Evolutionary conservation across 23 red algal species (phyloP), one percentile per base, ranked within the genome.

Genomic region (Agarophyton chilense): DNA sequence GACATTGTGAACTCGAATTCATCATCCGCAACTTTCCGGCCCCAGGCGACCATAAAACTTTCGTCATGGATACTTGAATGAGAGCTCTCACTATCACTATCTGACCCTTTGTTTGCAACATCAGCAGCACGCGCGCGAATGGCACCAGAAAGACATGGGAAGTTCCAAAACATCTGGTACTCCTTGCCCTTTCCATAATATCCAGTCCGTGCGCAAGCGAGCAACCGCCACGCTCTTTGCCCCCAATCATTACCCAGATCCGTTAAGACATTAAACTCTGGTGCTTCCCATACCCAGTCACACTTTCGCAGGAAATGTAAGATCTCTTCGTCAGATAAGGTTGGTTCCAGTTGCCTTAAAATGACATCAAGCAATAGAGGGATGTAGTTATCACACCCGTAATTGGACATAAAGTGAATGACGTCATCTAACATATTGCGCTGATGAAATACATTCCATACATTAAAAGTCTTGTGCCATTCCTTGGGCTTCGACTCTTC

Each of bases 1-100:
- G 52, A 61, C 79, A 83, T 83, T 41, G 55, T 65, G 61, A 83
- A 83, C 39, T 83, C 79, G 44, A 83, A 83, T 34, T 65, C 79
- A 32, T 83, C 55, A 32, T 83, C 79, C 56, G n/a, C 39, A 3
- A 47, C 79, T 25, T 65, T 83, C 24, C 43, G 55, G 17, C 44
- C 57, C 79, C 79, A 83, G 4, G 4, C 2, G 40, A 41, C 53
- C 24, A 38, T 47, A 36, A 83, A 83, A 0, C 53, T 56, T 13
- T 83, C 53, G 46, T 83, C 79, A 47, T 29, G 55, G 19, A 38
- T 32, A 31, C 55, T 61, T 1, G 52, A 61, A 64, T 83, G 79
- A 3, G 79, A 65, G n/a, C 55, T 65, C 39, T 62, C 61, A 36
- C 79, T 65, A 4, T 83, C 79, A 58, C 79, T 83, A 19, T 83